Evolutionary conservation across 768 basidiomycete species (phyloP).

Genomic region (Russula sp.): DNA sequence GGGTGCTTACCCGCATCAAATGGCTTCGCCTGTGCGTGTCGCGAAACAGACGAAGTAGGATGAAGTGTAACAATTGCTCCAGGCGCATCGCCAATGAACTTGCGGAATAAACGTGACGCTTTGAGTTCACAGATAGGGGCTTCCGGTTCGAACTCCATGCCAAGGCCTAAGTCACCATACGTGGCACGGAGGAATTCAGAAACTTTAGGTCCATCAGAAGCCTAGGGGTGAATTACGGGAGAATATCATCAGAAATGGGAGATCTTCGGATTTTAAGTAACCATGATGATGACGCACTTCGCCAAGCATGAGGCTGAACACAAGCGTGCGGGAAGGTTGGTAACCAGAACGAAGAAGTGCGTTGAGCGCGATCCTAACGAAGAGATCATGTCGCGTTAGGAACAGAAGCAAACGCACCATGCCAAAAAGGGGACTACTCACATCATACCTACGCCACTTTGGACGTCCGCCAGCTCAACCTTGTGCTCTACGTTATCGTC

Average conservation of each 20-base stretch:
- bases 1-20: slow-evolving; percentile 8
- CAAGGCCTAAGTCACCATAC: neutral
- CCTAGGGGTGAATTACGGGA: neutral
- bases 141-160: neutral
- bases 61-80: neutral
- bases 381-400: neutral
- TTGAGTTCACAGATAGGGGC: neutral
- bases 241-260: neutral
- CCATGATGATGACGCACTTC: slow-evolving; percentile 3
- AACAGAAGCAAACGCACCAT: neutral
- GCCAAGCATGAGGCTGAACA: slow-evolving; percentile 16
- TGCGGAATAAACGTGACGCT: neutral
- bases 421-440: neutral
- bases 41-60: neutral
- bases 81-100: neutral
- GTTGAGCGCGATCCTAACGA: slow-evolving; percentile 9
- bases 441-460: slow-evolving; percentile 14
- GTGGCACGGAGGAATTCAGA: slow-evolving; percentile 4
- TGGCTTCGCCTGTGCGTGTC: neutral
- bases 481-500: neutral
- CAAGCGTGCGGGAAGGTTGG: slow-evolving; percentile 11
- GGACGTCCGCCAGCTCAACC: neutral
- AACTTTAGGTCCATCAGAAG: slow-evolving; percentile 4
- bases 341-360: slow-evolving; percentile 6
- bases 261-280: neutral